Base-by-base conservation (phyloP, 108 stramenopile genomes). In the Cyclotella distinguenda region DNA sequence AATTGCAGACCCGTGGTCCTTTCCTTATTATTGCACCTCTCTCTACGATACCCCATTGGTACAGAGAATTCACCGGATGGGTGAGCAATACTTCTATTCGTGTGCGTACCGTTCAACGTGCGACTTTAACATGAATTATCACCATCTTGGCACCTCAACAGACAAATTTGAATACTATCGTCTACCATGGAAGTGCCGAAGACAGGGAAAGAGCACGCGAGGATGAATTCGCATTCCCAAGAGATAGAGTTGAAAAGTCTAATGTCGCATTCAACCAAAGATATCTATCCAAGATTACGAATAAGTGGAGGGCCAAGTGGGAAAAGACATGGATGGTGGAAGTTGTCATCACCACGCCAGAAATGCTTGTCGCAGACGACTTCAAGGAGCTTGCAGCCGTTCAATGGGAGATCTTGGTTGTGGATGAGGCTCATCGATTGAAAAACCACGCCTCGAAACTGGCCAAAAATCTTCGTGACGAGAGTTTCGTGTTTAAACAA, bases 361-460 rank as follows among this genome's bases (percentile, higher is more conserved):
- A 97, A 62, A 89, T 92, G 80, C 53, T 95, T 9, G 81, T 89
- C 3, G 84, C 90, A 3, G 91, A 91, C 31, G 94, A 94, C 68
- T 80, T 74, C 43, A 60, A 64, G 8, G 94, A 93, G 64, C 79
- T 97, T 9, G 63, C 85, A 3, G 80, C 78, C 6, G 77, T 95
- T 34, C 42, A 81, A n/a, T 97, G 95, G 95, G 86, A 91, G 31
- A 62, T 82, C 18, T 35, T 97, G 33, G 85, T 99, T 4, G 96
- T 99, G n/a, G 98, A 98, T 68, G 98, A 98, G 75, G 97, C 95
- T 3, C 98, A 99, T 69, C 81, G 96, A 13, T 76, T 99, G 53
- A 99, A 99, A 72, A 99, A 97, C 70, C 89, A 90, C 58, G 80
- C 73, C 50, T 91, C 93, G 22, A 96, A 98, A 73, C 80, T 97